These are phyloP conservation scores for Spathaspora sp. DNA, from an alignment of 805 yeast genomes.

Conservation along the genomic window DNA sequence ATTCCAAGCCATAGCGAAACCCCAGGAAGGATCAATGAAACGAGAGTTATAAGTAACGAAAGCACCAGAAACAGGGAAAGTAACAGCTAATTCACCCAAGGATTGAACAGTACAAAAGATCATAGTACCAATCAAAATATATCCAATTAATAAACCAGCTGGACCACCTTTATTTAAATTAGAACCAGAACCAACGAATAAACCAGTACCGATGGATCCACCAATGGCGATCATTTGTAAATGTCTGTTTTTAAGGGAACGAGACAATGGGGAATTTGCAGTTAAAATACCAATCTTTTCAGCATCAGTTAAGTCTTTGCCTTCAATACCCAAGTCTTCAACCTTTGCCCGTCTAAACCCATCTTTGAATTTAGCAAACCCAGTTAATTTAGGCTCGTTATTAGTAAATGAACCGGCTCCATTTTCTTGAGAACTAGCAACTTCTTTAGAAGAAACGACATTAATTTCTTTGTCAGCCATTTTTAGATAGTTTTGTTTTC, in stretches of 20 bases:
- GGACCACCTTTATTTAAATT: constrained; percentile 68
- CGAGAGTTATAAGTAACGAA: constrained; percentile 56
- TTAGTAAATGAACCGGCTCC: constrained; percentile 9
- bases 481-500: not conserved
- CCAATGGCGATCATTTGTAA: constrained; percentile 81
- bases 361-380: constrained; percentile 23
- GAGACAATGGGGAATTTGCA: constrained; percentile 46
- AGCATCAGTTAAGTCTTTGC: constrained; percentile 15
- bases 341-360: constrained; percentile 31
- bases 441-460: constrained; percentile 35
- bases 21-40: constrained; percentile 58
- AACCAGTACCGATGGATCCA: constrained; percentile 81
- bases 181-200: constrained; percentile 70
- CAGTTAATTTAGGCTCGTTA: constrained; percentile 12
- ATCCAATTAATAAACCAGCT: constrained; percentile 59
- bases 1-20: constrained; percentile 41
- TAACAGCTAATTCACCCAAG: constrained; percentile 58
- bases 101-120: constrained; percentile 52
- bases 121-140: constrained; percentile 53
- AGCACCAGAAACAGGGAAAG: constrained; percentile 64
- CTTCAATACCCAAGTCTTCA: constrained; percentile 38
- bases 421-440: constrained; percentile 33
- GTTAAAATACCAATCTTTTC: constrained; percentile 36
- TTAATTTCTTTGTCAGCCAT: constrained; percentile 42
- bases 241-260: constrained; percentile 60